Evolutionary conservation across 805 yeast species (phyloP), one percentile per base, ranked within the genome.

Genomic region (Candida ulmi): DNA sequence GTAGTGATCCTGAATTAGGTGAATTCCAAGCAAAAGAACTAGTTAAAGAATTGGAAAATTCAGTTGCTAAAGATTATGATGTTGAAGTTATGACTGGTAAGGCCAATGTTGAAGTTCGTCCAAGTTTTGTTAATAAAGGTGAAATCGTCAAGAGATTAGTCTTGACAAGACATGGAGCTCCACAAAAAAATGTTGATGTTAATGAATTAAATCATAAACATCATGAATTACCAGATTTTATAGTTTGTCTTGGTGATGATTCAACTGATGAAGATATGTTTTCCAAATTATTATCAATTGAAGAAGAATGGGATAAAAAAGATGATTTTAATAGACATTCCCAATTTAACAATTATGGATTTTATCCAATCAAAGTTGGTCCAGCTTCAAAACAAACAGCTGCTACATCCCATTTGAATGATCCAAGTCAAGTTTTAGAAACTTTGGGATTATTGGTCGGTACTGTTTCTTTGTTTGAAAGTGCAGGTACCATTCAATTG

Each of bases 211-310:
- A 56, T 11, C 45, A 63, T 28, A 54, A 58, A 16, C 58, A 59
- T 13, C 72, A 69, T 1, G 69, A 74, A 37, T 66, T 78, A 38
- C 93, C 96, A 0, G 96, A 87, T 53, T 91, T 93, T 56, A 76
- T 85, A 30, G 62, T 91, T 39, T 93, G 98, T 65, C 63, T 88
- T 33, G 99, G 99, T 37, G 99, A 93, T 61, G 99, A 93, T 60
- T 72, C 82, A 31, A 93, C 99, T 0, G 99, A 93, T 61, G 99
- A 93, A 61, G 99, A 93, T 56, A 93, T 93, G 99, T 93, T 93
- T 61, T 72, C 69, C 43, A 82, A 91, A 21, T 68, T 93, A 52
- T 76, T 80, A 41, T 68, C 66, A 3, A 76, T 86, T 48, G 88
- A 83, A 51, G 53, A 57, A 3, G 50, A 54, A n/a, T 78, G 83